These are phyloP conservation scores for Serendipita sp. DNA, from an alignment of 768 basidiomycete genomes.

Conservation along the genomic window DNA sequence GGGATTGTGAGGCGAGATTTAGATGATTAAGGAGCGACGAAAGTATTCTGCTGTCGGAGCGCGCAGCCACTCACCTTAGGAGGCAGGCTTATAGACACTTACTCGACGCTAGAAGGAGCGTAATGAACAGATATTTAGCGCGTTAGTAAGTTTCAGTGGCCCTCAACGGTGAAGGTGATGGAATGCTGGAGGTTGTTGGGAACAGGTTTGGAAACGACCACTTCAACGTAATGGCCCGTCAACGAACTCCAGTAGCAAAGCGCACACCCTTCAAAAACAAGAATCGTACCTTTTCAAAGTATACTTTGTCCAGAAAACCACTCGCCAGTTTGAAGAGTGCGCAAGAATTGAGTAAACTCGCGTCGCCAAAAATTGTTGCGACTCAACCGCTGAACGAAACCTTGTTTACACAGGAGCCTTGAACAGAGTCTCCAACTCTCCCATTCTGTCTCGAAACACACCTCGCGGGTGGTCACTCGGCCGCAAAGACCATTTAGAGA, in stretches of 20 bases:
- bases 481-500: not conserved
- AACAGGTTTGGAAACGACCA: too few species aligned
- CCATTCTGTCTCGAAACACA: not conserved
- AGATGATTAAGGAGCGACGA: not conserved
- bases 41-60: not conserved
- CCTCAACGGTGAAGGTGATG: too few species aligned
- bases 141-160: too few species aligned
- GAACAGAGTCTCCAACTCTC: not conserved
- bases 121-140: too few species aligned
- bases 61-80: constrained; percentile 4
- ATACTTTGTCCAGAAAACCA: not conserved
- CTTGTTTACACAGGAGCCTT: not conserved
- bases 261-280: not conserved
- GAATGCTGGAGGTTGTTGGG: too few species aligned
- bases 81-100: not conserved
- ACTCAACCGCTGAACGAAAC: too few species aligned
- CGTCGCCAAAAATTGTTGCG: not conserved
- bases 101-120: too few species aligned
- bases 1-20: not conserved
- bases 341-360: not conserved
- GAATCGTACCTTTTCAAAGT: not conserved
- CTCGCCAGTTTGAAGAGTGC: not conserved
- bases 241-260: not conserved
- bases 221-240: not conserved
- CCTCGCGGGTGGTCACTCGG: not conserved